Base-by-base conservation (phyloP, 2,329 filamentous ascomycete species). In the Ciborinia camelliae region DNA sequence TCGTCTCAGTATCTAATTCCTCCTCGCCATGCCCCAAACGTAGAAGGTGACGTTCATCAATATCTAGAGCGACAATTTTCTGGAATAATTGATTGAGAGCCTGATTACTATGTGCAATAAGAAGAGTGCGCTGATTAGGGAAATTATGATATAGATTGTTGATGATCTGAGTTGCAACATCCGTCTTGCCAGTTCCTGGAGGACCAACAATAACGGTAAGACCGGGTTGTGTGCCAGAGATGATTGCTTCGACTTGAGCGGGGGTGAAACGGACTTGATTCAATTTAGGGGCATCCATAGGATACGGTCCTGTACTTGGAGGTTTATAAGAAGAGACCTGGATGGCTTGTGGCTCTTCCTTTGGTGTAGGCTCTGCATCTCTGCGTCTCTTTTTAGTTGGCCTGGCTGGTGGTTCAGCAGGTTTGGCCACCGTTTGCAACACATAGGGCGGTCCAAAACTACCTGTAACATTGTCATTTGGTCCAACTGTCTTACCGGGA, bases 121-220 rank as follows among this genome's bases (percentile, higher is more conserved):
- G 85, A 23, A 99, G 80, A 0, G 95, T 99, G 71, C 92, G 90
- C 76, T 99, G 92, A 68, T 89, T 83, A 9, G 95, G 93, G 75
- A 97, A 99, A 78, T 98, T 97, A 80, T 98, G 94, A 75, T 99
- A 99, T 71, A 99, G 90, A 76, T 98, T 97, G 80, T 91, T 97
- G 79, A 99, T 99, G 75, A 98, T 96, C 77, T 99, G 95, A 5
- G 94, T 97, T 55, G 92, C 93, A 62, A 99, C 95, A 77, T 99
- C 95, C n/a, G 95, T 99, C 81, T 99, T 99, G 68, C 96, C 95
- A 8, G 95, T 99, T 63, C 95, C 95, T 9, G 95, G 95, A 62
- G 95, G 95, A 0, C 95, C 95, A 68, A 99, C 91, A 71, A 99
- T 90, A 55, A 99, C 86, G 1, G 94, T 97, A 60, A 99, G 82